Conservation (phyloP, 2,329 filamentous ascomycete genomes). For the Fusarium sp. region DNA sequence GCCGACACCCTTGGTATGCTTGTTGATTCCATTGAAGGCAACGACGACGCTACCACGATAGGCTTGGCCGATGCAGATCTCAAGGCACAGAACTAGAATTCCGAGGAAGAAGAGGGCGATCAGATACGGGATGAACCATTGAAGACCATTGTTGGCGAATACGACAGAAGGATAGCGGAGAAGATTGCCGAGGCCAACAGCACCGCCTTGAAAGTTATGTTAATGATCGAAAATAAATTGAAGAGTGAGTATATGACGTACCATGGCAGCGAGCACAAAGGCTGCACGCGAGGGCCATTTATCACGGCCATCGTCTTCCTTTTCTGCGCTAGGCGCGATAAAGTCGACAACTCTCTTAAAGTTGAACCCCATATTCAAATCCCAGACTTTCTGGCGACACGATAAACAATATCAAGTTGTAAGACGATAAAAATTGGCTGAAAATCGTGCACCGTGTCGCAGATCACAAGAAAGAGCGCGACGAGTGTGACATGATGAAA, state of each 20-base stretch:
- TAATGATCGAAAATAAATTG: background rate
- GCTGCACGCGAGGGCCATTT: background rate
- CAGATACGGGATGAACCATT: background rate
- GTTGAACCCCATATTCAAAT: background rate
- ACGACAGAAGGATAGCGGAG: background rate
- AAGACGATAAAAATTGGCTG: too few species aligned
- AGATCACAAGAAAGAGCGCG: background rate
- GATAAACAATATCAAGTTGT: background rate
- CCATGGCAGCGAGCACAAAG: background rate
- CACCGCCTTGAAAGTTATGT: background rate
- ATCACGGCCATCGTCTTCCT: background rate
- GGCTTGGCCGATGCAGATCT: conserved; percentile 72
- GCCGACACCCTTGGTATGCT: conserved; percentile 59
- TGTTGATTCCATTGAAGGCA: conserved; percentile 58
- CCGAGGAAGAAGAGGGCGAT: conserved; percentile 47
- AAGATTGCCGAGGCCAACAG: conserved; percentile 2
- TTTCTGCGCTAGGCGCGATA: background rate
- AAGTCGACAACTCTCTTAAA: background rate
- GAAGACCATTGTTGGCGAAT: background rate
- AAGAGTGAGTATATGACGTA: background rate
- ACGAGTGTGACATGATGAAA: background rate
- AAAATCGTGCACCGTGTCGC: background rate
- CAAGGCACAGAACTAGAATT: conserved; percentile 61
- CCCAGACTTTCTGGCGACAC: background rate
- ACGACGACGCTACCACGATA: conserved; percentile 61